Base-by-base conservation (phyloP, 805 yeast genomes). In the Saturnispora gosingensis region DNA sequence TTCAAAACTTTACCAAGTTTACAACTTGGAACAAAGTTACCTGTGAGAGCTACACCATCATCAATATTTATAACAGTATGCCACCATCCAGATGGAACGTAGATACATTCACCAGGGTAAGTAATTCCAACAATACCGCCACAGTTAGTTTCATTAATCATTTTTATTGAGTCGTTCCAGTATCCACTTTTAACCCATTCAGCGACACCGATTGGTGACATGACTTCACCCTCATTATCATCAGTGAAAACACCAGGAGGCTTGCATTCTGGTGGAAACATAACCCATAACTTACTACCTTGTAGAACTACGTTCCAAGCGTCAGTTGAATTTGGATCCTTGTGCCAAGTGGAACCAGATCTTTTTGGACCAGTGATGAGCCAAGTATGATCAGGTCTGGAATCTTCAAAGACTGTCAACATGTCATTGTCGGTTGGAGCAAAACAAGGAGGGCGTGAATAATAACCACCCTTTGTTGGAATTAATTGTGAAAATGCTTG, bases 81-180 rank as follows among this genome's bases (percentile, higher is more conserved):
- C 97, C 97, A 89, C 97, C 97, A 89, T 0, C 95, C 95, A n/a
- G 89, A 76, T 3, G 97, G 97, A 7, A 89, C 97, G 63, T 85
- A 80, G 74, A 88, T 77, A 54, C 88, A 83, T 63, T 90, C 95
- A 5, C 90, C 91, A 0, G 88, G 84, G 56, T 79, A 80, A 0
- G 95, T 85, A 13, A 89, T 72, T 0, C 88, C 93, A 20, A 89
- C 79, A 20, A 73, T 61, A 58, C 58, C 58, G 36, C 54, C 56
- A 10, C 55, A 43, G 5, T 55, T 52, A 22, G 61, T 56, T 13
- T 56, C 56, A 50, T 76, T 74, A 15, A 79, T 76, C 44, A 83
- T 62, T 53, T 73, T 76, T 18, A 79, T 67, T 4, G 83, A 73
- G 61, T 84, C 93, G 55, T 82, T 79, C 71, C 80, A 88, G 59